phyloP scores from a whole-genome alignment of 2,329 filamentous ascomycete genomes.

The Verticillium zaregamsianum region DNA sequence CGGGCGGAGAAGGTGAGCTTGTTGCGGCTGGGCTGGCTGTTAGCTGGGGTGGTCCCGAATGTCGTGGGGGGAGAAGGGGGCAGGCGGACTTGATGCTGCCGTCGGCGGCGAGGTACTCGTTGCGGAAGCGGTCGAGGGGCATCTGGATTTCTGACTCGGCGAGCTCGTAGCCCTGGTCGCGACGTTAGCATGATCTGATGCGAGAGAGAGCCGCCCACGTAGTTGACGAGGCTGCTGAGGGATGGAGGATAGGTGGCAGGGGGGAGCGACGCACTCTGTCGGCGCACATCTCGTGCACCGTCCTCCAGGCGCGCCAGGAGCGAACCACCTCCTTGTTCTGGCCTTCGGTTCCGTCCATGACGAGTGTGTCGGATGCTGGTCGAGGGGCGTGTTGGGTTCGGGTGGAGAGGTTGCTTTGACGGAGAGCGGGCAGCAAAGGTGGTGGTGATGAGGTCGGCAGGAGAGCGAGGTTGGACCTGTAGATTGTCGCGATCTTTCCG shows the following conservation, averaged over 20 bases:
- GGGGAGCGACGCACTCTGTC: slow-evolving; percentile 64
- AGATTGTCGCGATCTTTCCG: background rate
- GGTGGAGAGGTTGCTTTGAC: background rate
- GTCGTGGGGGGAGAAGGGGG: background rate
- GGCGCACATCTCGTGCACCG: slow-evolving; percentile 89
- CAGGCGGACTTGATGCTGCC: slow-evolving; percentile 69
- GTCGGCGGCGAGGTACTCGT: slow-evolving; percentile 65
- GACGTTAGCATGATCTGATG: slow-evolving; percentile 10
- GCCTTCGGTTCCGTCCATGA: slow-evolving; percentile 41
- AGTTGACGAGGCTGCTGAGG: background rate
- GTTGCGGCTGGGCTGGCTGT: slow-evolving; percentile 55
- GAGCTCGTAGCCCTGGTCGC: slow-evolving; percentile 80
- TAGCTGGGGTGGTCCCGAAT: slow-evolving; percentile 5
- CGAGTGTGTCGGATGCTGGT: slow-evolving; percentile 3
- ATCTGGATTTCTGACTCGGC: slow-evolving; percentile 86
- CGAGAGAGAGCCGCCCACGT: background rate
- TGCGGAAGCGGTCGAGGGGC: slow-evolving; percentile 74
- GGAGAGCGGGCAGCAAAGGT: background rate
- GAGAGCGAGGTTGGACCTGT: slow-evolving; percentile 1
- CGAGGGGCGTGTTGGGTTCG: background rate
- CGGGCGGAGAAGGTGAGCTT: slow-evolving; percentile 85
- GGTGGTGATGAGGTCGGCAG: background rate
- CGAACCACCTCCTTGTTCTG: slow-evolving; percentile 55
- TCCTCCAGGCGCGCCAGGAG: slow-evolving; percentile 92
- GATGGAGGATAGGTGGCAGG: background rate